Conservation (phyloP, 2,329 filamentous ascomycete genomes). For the Talaromyces sp. region DNA sequence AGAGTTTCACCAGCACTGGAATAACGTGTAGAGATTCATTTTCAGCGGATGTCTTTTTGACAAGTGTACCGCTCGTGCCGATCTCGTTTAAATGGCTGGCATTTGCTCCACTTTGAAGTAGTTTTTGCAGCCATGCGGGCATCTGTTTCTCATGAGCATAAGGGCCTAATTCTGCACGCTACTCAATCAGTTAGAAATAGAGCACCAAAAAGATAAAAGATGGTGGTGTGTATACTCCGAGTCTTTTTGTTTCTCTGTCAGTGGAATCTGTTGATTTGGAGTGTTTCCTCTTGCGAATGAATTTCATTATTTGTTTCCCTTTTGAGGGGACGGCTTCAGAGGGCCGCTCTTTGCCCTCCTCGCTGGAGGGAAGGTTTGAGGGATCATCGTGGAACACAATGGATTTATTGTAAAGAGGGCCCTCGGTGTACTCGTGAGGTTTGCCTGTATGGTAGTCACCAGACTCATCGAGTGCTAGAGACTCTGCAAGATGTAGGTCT, state of each 20-base stretch:
- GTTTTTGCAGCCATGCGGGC: conserved; percentile 62
- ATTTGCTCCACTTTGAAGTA: conserved; percentile 59
- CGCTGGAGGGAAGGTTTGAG: not conserved
- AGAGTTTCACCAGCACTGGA: conserved; percentile 58
- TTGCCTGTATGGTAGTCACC: conserved; percentile 4
- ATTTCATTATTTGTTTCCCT: not conserved
- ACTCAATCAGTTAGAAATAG: conserved; percentile 15
- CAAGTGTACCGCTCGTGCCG: conserved; percentile 38
- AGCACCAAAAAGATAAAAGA: not conserved
- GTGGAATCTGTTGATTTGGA: not conserved
- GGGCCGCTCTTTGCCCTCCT: not conserved
- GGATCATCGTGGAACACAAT: not conserved
- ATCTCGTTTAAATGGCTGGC: conserved; percentile 51
- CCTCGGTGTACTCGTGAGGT: not conserved
- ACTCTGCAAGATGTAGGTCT: conserved; percentile 54
- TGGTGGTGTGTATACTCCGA: conserved; percentile 22
- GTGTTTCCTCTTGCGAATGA: not conserved
- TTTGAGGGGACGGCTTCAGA: not conserved
- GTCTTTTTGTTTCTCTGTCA: conserved; percentile 20
- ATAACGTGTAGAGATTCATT: conserved; percentile 54
- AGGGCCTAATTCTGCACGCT: conserved; percentile 63
- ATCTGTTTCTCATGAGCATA: conserved; percentile 70
- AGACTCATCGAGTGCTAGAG: conserved; percentile 39
- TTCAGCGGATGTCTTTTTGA: conserved; percentile 39
- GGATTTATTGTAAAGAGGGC: not conserved